Evolutionary conservation across 495 filamentous ascomycete species (phyloP).

Genomic region (Aspergillus steynii): DNA sequence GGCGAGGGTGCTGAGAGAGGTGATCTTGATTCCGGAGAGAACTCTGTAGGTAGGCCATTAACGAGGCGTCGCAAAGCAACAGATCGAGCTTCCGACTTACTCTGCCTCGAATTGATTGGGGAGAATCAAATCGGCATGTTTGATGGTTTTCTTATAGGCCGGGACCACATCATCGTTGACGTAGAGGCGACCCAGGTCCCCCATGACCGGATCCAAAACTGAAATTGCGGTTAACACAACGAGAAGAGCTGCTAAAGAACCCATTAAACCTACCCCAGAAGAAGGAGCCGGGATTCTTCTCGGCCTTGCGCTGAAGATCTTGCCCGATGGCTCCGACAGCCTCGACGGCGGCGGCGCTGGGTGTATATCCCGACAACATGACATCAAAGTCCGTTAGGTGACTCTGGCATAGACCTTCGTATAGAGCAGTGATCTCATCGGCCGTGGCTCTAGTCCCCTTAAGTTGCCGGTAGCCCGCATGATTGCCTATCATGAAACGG

Average conservation of each 20-base stretch:
- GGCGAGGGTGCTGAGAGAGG: conserved; percentile 68
- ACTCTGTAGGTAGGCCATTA: conserved; percentile 49
- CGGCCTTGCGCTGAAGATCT: conserved; percentile 69
- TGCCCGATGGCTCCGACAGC: conserved; percentile 80
- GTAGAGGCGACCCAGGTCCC: conserved; percentile 88
- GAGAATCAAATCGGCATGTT: conserved; percentile 84
- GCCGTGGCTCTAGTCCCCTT: conserved; percentile 80
- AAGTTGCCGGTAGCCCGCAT: conserved; percentile 84
- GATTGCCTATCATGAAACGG: conserved; percentile 65
- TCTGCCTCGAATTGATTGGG: conserved; percentile 98
- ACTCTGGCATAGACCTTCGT: conserved; percentile 77
- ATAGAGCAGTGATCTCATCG: conserved; percentile 80
- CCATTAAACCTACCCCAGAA: conserved; percentile 71
- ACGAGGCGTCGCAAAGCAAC: background rate
- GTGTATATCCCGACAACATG: conserved; percentile 90
- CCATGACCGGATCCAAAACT: conserved; percentile 98
- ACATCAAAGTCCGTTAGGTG: conserved; percentile 85
- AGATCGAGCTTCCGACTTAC: conserved; percentile 49
- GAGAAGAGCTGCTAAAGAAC: background rate
- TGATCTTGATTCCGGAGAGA: conserved; percentile 79
- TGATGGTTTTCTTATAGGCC: conserved; percentile 77
- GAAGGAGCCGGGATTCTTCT: conserved; percentile 69
- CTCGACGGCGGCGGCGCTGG: conserved; percentile 77
- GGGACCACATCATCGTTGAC: conserved; percentile 87
- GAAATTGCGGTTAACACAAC: conserved; percentile 7